Percentiles rank a stretch among this genome's conserved stretches.
phyloP scores from a whole-genome alignment of 139 green algal species.

The Volvox reticuliferus region DNA sequence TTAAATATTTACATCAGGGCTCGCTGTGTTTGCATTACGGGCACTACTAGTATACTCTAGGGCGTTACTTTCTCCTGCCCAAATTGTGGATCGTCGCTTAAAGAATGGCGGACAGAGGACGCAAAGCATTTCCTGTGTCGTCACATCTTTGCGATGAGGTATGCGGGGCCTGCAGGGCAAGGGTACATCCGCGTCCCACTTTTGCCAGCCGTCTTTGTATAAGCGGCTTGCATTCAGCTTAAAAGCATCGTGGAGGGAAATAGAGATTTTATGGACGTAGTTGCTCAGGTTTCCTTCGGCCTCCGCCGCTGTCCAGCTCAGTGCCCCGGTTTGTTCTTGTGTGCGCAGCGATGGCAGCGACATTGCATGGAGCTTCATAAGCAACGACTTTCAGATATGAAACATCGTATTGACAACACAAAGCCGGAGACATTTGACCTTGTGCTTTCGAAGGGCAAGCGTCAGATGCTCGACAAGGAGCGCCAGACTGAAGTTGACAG shows the following conservation, averaged over 20 bases:
- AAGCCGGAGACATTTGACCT: conserved; percentile 33
- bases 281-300: background rate
- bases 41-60: background rate
- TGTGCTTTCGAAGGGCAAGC: conserved; percentile 44
- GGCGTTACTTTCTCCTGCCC: background rate
- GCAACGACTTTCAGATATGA: conserved; percentile 47
- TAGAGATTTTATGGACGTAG: background rate
- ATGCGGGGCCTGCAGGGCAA: background rate
- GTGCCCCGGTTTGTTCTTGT: background rate
- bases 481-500: conserved; percentile 46
- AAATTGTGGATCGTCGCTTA: background rate
- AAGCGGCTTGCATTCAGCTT: background rate
- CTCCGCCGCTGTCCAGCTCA: conserved; percentile 1
- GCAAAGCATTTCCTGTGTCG: conserved; percentile 41
- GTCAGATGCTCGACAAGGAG: conserved; percentile 29
- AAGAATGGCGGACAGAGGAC: conserved; percentile 33
- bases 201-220: background rate
- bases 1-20: background rate
- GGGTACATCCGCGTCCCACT: conserved; percentile 8
- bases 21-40: no score
- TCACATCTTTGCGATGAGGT: conserved; percentile 46
- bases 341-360: conserved; percentile 46
- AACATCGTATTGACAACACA: conserved; percentile 22
- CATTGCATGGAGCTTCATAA: conserved; percentile 50
- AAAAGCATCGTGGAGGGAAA: background rate